Evolutionary conservation across 495 filamentous ascomycete genomes (phyloP).

Genomic region (Hypoxylon subgilvum): DNA sequence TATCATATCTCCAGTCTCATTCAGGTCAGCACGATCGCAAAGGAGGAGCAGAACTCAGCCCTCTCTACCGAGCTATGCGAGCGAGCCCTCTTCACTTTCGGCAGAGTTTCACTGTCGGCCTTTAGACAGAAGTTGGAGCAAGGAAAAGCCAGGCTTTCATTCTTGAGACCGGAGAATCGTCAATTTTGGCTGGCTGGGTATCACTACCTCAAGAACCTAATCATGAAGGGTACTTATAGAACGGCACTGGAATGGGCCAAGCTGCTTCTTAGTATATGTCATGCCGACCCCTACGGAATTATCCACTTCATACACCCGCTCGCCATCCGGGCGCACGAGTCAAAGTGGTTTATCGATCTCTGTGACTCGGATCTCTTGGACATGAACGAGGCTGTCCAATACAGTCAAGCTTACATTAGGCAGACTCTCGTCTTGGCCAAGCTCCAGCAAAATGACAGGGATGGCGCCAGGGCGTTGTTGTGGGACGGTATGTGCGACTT

Average conservation of each 20-base stretch:
- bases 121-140: slow-evolving; percentile 76
- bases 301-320: slow-evolving; percentile 79
- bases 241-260: slow-evolving; percentile 95
- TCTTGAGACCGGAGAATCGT: slow-evolving; percentile 79
- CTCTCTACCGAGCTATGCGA: slow-evolving; percentile 88
- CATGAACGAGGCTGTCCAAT: slow-evolving; percentile 10
- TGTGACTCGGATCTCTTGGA: slow-evolving; percentile 64
- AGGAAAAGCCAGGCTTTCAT: slow-evolving; percentile 81
- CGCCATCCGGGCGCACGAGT: slow-evolving; percentile 78
- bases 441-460: slow-evolving; percentile 68
- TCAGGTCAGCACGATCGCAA: slow-evolving; percentile 89
- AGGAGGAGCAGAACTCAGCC: slow-evolving; percentile 84
- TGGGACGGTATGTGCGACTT: slow-evolving; percentile 68
- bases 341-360: slow-evolving; percentile 75
- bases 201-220: slow-evolving; percentile 81
- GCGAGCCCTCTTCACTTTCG: slow-evolving; percentile 90
- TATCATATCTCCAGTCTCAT: slow-evolving; percentile 94
- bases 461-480: slow-evolving; percentile 67
- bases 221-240: slow-evolving; percentile 89
- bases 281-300: slow-evolving; percentile 84
- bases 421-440: slow-evolving; percentile 78
- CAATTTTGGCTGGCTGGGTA: slow-evolving; percentile 92
- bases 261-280: slow-evolving; percentile 75
- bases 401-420: slow-evolving; percentile 62
- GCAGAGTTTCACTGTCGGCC: slow-evolving; percentile 77